phyloP scores from a whole-genome alignment of 305 asterid genomes.

The Petunia hybrid region DNA sequence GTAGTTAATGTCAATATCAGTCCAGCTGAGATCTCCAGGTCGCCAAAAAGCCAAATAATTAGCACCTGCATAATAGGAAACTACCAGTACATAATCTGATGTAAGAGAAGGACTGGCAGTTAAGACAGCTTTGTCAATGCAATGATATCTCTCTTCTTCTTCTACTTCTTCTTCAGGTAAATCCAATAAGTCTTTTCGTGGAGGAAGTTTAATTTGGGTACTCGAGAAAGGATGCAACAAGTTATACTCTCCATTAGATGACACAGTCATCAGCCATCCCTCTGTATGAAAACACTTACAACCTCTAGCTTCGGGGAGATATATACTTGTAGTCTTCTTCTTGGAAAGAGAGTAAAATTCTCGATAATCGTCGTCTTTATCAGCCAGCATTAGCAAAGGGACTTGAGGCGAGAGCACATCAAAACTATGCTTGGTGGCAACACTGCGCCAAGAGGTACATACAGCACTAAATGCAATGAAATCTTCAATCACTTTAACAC shows the following conservation, averaged over 20 bases:
- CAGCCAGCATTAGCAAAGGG: slow-evolving; percentile 24
- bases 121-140: background rate
- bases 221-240: slow-evolving; percentile 30
- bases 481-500: background rate
- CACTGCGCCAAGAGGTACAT: background rate
- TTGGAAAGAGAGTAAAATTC: slow-evolving; percentile 1
- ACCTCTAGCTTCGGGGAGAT: slow-evolving; percentile 19
- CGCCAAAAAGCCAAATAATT: background rate
- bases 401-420: background rate
- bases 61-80: background rate
- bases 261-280: slow-evolving; percentile 6
- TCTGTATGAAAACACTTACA: background rate
- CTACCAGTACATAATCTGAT: background rate
- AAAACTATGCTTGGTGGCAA: background rate
- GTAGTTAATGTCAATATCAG: background rate
- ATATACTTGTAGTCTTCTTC: background rate
- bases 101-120: slow-evolving; percentile 18
- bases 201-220: background rate
- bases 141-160: too few species aligned
- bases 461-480: background rate
- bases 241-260: background rate
- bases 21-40: background rate
- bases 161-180: too few species aligned
- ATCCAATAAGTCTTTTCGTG: background rate
- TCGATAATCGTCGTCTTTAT: background rate